Evolutionary conservation across 495 filamentous ascomycete genomes (phyloP).

Genomic region (Penicillium manginii): DNA sequence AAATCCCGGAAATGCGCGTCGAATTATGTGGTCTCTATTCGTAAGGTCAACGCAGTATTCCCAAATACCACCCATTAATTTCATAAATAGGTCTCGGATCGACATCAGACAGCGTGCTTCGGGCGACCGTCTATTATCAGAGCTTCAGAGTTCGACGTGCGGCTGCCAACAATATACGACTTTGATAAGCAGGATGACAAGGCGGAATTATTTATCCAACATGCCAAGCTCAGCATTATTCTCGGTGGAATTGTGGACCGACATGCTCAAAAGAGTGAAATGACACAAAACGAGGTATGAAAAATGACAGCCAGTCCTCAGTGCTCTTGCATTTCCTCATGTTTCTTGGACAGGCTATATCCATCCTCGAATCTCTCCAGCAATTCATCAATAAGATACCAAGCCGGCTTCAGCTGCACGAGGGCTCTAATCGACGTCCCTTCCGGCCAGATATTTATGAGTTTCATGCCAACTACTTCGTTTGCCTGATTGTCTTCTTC

Average conservation of each 20-base stretch:
- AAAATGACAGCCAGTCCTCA: not conserved
- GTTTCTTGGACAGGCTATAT: not conserved
- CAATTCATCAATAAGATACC: slow-evolving; percentile 8
- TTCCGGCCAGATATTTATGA: slow-evolving; percentile 9
- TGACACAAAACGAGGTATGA: slow-evolving; percentile 3
- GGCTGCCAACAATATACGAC: not conserved
- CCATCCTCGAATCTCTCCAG: slow-evolving; percentile 6
- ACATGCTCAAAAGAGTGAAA: not conserved
- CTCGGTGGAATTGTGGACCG: slow-evolving; percentile 10
- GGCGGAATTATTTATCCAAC: slow-evolving; percentile 7
- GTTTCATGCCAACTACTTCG: slow-evolving; percentile 15
- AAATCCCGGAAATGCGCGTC: slow-evolving; percentile 10
- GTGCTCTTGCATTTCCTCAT: not conserved
- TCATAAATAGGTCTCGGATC: slow-evolving; percentile 1
- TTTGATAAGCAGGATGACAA: not conserved
- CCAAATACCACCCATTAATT: not conserved
- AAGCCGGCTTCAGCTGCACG: not conserved
- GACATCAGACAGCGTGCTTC: slow-evolving; percentile 11
- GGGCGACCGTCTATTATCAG: slow-evolving; percentile 7
- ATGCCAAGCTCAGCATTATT: slow-evolving; percentile 10
- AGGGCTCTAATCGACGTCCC: not conserved
- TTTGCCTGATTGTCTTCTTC: slow-evolving; percentile 14
- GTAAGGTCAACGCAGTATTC: not conserved
- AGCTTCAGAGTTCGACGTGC: slow-evolving; percentile 9
- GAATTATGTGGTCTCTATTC: slow-evolving; percentile 16